phyloP scores from a whole-genome alignment of 116 monocot genomes.

The Trichopus zeylanicus region DNA sequence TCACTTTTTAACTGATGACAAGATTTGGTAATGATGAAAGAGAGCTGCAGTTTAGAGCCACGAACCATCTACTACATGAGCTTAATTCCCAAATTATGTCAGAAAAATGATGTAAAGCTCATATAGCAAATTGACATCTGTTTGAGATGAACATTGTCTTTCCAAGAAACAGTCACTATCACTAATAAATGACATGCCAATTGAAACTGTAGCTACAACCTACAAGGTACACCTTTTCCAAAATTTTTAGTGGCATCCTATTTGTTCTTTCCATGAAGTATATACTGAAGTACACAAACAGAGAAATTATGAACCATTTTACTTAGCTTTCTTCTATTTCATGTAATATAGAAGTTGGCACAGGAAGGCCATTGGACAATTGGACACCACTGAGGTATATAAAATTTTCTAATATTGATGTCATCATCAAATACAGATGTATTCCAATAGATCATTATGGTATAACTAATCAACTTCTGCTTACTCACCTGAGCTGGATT shows the following conservation, averaged over 20 bases:
- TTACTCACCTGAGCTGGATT: slow-evolving; percentile 90
- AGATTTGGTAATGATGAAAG: background rate
- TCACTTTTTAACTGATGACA: background rate
- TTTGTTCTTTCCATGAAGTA: no score
- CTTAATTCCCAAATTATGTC: background rate
- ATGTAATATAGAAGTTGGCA: no score
- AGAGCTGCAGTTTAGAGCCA: background rate
- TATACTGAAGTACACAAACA: no score
- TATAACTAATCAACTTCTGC: background rate
- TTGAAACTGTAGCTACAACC: no score
- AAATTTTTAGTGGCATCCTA: no score
- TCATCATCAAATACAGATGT: background rate
- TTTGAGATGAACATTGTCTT: background rate
- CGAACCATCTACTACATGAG: background rate
- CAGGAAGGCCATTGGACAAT: no score
- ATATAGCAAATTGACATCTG: no score
- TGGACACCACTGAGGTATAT: background rate
- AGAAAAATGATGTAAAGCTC: background rate
- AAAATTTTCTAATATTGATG: background rate
- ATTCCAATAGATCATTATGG: background rate
- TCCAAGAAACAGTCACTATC: no score
- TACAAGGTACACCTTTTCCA: no score
- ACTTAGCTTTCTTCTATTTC: no score
- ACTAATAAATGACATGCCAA: no score
- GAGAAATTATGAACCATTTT: no score